Base-by-base conservation (phyloP, 1,139 yeast genomes). In the Lodderomyces beijingensis region DNA sequence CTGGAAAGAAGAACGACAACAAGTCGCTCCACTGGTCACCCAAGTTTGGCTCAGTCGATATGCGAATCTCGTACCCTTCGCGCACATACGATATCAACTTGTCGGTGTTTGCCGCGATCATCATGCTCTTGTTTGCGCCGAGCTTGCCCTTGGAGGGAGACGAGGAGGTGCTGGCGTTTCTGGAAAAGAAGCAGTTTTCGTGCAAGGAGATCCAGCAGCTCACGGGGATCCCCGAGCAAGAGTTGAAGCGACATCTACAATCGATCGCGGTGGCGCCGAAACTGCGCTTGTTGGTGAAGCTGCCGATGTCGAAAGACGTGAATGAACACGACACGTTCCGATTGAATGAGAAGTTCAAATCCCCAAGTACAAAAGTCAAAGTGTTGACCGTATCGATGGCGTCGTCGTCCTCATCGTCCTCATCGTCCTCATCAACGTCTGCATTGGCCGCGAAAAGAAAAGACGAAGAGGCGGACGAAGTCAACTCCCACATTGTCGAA, bases 221-320 rank as follows among this genome's bases (percentile, higher is more conserved):
- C 20, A 89, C 97, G 0, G 70, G 73, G 5, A 83, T 91, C 4
- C 93, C 95, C 0, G 75, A 71, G 22, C 52, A 61, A 1, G 97
- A 91, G 45, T 63, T 89, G 26, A 69, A 70, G 25, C 72, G 96
- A 37, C 93, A 87, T 42, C 58, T 91, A 37, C 86, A 85, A 51
- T 86, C 96, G 1, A 74, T 91, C 22, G 80, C 95, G 0, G 85
- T 87, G 29, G 93, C 95, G 0, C 89, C 95, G 2, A 73, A 81
- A 41, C 79, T 88, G 46, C 69, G 94, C 41, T 64, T 89, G 10
- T 61, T 89, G 41, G 63, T 67, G 16, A 89, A 88, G 50, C 63
- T 56, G 16, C 96, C 96, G 8, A 74, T 79, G 80, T 66, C 85
- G 0, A 81, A 79, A 43, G 88, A 80, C 7, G 78, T 89, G 19